Base-by-base conservation (phyloP, 352 stramenopile species). In the Elongisporangium prolatum region DNA sequence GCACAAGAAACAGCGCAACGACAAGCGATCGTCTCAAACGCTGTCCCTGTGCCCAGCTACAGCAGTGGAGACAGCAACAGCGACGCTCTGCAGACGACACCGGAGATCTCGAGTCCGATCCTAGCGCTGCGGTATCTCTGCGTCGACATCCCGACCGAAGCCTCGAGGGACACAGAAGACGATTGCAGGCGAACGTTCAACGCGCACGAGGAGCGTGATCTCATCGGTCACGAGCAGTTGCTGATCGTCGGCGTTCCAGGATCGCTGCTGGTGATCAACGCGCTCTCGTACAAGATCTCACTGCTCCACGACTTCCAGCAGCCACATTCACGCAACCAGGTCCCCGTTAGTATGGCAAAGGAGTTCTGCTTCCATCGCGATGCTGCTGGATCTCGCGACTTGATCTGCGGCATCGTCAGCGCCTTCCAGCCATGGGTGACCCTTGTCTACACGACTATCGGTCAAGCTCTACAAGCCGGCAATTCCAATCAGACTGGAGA, bases 251-350 rank as follows among this genome's bases (percentile, higher is more conserved):
- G 75, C 1, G 60, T 80, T 1, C 68, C 81, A 7, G 79, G 67
- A 13, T 75, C 82, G 34, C 61, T 86, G 37, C 13, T 93, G 2
- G 59, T 56, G 1, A 64, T 91, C 40, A 91, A 91, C 48, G 84
- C 80, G 18, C 77, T 89, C 48, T 91, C 84, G 25, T 84, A 86
- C 57, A 65, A 93, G 25, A 65, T 89, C 18, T 56, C 49, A 2
- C 60, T 88, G 16, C 57, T 89, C 20, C 67, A 82, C 22, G 71
- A 88, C 40, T 83, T 91, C 21, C 81, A 91, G 52, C 40, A 50
- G 38, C 60, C 21, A 4, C 25, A 57, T 3, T 60, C 17, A 21
- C 28, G 9, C 16, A 4, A 20, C 1, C 14, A 69, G 4, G 51
- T 75, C 18, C 61, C 66, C 11, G 64, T 91, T 21, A 64, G 68